phyloP scores from a whole-genome alignment of 78 protist species.

The Protostelium mycophagum region DNA sequence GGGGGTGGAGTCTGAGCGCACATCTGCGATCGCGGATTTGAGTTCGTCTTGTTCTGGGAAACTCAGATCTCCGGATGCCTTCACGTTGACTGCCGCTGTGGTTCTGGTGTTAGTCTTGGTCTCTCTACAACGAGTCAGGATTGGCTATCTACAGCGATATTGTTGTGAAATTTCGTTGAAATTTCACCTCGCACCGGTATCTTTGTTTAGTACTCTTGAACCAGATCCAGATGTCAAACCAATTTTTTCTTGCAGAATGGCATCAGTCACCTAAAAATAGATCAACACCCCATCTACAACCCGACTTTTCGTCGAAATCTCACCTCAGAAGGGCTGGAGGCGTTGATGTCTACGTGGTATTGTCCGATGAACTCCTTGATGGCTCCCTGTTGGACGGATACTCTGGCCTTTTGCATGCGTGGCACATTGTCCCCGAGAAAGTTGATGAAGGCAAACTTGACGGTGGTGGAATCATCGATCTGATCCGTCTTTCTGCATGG shows the following conservation, averaged over 20 bases:
- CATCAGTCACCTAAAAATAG: slow-evolving; percentile 2
- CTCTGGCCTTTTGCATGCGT: slow-evolving; percentile 38
- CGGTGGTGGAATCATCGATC: slow-evolving; percentile 53
- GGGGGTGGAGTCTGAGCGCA: slow-evolving; percentile 26
- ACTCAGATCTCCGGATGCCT: not conserved
- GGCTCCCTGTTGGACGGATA: slow-evolving; percentile 45
- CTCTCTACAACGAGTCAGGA: no score
- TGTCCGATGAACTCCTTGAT: slow-evolving; percentile 27
- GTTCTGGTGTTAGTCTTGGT: not conserved
- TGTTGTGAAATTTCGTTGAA: no score
- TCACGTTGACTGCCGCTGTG: slow-evolving; percentile 1
- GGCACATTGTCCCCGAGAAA: slow-evolving; percentile 62
- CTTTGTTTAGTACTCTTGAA: slow-evolving; percentile 30
- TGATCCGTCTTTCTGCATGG: slow-evolving; percentile 34
- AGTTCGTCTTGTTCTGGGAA: slow-evolving; percentile 13
- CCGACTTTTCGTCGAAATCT: not conserved
- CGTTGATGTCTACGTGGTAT: slow-evolving; percentile 41
- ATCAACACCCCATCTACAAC: not conserved
- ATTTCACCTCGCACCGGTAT: slow-evolving; percentile 24
- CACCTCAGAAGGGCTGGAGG: slow-evolving; percentile 21
- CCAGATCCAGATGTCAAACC: slow-evolving; percentile 48
- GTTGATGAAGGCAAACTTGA: slow-evolving; percentile 55
- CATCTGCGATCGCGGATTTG: slow-evolving; percentile 49
- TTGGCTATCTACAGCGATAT: no score
- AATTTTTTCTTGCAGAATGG: slow-evolving; percentile 22